Evolutionary conservation across 768 basidiomycete species (phyloP), one percentile per base, ranked within the genome.

Genomic region (Melanogaster broomeanus): DNA sequence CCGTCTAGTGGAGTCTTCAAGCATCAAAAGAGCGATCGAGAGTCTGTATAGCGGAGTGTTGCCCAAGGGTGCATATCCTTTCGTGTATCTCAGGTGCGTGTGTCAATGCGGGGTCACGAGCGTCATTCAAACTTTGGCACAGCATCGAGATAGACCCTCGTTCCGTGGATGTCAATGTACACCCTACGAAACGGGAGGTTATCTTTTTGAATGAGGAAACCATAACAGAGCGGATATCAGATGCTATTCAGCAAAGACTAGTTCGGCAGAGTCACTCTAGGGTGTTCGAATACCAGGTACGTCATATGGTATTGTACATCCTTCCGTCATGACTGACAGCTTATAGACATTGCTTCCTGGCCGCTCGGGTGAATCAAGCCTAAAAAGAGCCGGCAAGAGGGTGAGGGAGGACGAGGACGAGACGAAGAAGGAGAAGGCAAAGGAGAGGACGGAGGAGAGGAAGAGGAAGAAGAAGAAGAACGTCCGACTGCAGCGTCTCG

Each of bases 161-260:
- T 27, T 84, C 88, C 22, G 88, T 99, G 16, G 97, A 99, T 60
- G 95, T 98, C 48, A 99, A 99, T 61, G 93, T 98, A 8, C 95
- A 98, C 65, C 97, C 96, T 0, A 98, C 97, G 2, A 99, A 99
- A 67, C 88, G 90, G 40, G 95, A 98, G 66, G 93, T 98, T 1
- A 91, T 93, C 58, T 98, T 98, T 62, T 68, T 98, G 43, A 84
- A 97, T 55, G 93, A 98, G 66, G 96, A 98, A 46, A 75, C 72
- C 13, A 90, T 98, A 61, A 86, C 86, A 6, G 85, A 91, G 57
- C 75, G 75, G 8, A 84, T 98, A 40, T 82, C 87, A 13, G 84
- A 89, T 61, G 77, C 77, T 1, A 75, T 98, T 3, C 89, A 92
- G 56, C 70, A 79, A 40, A 75, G 73, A n/a, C 71, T 94, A 12